These are phyloP conservation scores for Misopates orontium DNA, from an alignment of 257 asterid genomes.

Conservation along the genomic window DNA sequence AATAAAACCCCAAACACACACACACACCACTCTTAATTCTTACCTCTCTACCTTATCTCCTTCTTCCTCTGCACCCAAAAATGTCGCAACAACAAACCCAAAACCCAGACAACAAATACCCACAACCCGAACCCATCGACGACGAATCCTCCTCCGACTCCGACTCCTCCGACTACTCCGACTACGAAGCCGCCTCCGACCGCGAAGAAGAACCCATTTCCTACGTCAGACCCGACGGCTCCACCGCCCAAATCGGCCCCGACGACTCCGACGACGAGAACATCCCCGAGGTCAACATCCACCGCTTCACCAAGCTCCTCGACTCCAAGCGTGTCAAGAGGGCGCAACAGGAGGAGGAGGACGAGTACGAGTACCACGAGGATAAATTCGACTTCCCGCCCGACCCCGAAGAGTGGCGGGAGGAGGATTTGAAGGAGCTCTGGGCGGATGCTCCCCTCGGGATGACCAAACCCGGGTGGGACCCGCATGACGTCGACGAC, in stretches of 20 bases:
- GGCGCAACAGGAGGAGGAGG: constrained; percentile 50
- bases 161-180: constrained; percentile 32
- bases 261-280: constrained; percentile 41
- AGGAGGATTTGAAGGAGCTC: constrained; percentile 84
- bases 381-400: constrained; percentile 68
- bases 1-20: constrained; percentile 21
- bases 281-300: constrained; percentile 52
- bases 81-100: constrained; percentile 31
- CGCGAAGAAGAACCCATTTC: constrained; percentile 41
- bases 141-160: constrained; percentile 24
- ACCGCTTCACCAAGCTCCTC: constrained; percentile 39
- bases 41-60: constrained; percentile 40
- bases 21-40: neutral
- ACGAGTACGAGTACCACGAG: constrained; percentile 30
- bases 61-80: constrained; percentile 15
- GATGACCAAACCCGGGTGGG: constrained; percentile 90
- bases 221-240: constrained; percentile 32
- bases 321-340: constrained; percentile 42
- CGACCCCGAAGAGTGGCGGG: constrained; percentile 88
- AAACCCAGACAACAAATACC: constrained; percentile 19
- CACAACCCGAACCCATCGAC: constrained; percentile 28
- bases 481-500: constrained; percentile 66
- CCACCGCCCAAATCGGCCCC: constrained; percentile 19
- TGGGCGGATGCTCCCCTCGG: constrained; percentile 88
- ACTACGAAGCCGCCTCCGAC: constrained; percentile 36